Conservation (phyloP, 305 asterid genomes). For the Coffea humblotiana region DNA sequence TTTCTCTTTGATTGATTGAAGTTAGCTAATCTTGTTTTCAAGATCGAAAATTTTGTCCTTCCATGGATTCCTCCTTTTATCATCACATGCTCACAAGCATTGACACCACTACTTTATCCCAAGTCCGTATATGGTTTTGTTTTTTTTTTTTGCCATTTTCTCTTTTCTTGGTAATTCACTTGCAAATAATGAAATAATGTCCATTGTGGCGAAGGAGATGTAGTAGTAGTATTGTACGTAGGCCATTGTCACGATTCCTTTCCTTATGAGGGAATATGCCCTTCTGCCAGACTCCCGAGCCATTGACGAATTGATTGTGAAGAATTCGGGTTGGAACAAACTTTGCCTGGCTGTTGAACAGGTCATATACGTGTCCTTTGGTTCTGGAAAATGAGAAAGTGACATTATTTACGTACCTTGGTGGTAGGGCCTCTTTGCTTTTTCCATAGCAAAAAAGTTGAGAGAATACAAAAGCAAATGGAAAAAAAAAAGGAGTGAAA, state of each 20-base stretch:
- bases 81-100: not conserved
- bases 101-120: no score
- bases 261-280: not conserved
- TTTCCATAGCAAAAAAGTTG: not conserved
- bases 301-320: constrained; percentile 16
- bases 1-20: not conserved
- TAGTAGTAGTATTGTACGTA: no score
- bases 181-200: not conserved
- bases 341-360: not conserved
- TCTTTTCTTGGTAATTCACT: no score
- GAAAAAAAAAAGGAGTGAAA: not conserved
- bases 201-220: not conserved
- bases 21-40: constrained; percentile 13
- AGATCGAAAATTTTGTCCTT: constrained; percentile 5
- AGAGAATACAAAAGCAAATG: not conserved
- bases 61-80: not conserved
- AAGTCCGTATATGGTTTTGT: no score
- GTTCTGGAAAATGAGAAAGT: constrained; percentile 6
- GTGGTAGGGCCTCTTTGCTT: constrained; percentile 13
- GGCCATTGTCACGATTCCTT: constrained; percentile 1
- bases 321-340: constrained; percentile 7
- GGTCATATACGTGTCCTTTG: not conserved
- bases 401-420: not conserved
- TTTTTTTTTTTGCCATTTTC: no score
- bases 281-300: constrained; percentile 20